Percentiles rank a stretch among this genome's conserved stretches.
Evolutionary conservation across 2,329 filamentous ascomycete species (phyloP).

Genomic region (Dothideomycetes sp.): DNA sequence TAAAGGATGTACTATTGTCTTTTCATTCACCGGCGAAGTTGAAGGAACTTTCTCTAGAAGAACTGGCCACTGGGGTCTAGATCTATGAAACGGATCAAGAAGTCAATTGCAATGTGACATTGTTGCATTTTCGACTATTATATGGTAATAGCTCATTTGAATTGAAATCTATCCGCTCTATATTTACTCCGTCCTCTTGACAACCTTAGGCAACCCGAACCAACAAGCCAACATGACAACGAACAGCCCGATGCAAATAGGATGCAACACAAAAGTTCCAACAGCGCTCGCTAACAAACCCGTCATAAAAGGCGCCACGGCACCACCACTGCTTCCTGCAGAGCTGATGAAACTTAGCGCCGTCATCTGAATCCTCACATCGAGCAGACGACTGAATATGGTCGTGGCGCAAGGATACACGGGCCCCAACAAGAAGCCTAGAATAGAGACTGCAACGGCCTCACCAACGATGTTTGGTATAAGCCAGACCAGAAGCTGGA

Average conservation of each 20-base stretch:
- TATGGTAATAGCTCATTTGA: too few relatives aligned
- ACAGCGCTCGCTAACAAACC: constrained; percentile 53
- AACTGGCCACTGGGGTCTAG: too few relatives aligned
- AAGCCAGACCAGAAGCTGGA: constrained; percentile 71
- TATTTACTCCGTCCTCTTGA: constrained; percentile 52
- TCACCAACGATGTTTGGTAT: constrained; percentile 61
- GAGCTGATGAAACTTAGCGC: constrained; percentile 60
- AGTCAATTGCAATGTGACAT: too few relatives aligned
- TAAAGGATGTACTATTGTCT: too few relatives aligned
- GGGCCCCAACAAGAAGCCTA: constrained; percentile 68
- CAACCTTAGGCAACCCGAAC: constrained; percentile 47
- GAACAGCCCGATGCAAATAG: constrained; percentile 59
- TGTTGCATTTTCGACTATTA: too few relatives aligned
- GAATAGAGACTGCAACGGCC: constrained; percentile 44
- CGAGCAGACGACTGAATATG: constrained; percentile 54
- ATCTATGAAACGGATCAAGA: too few relatives aligned
- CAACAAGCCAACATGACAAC: constrained; percentile 57
- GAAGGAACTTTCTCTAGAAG: too few relatives aligned
- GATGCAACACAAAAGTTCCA: constrained; percentile 55
- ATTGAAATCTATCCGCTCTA: too few relatives aligned
- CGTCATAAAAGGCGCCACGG: constrained; percentile 57
- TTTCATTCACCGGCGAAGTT: too few relatives aligned
- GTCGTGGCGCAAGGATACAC: constrained; percentile 66
- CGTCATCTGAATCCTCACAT: constrained; percentile 50
- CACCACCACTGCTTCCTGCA: constrained; percentile 60